These are phyloP conservation scores for Saccharum hybrid DNA, from an alignment of 202 grass and related monocot genomes.

Conservation along the genomic window DNA sequence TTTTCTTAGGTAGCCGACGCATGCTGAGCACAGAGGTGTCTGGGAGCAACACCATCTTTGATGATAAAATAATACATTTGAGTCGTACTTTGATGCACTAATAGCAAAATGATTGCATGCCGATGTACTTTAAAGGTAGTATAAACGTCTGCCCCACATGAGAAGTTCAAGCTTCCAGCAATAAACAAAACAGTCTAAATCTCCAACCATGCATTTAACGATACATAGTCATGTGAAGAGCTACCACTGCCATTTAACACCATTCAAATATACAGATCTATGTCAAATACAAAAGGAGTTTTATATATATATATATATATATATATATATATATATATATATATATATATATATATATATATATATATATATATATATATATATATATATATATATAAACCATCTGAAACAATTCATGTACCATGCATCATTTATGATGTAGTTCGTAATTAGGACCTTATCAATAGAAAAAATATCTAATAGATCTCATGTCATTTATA, in stretches of 20 bases:
- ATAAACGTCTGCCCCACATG: conserved; percentile 54
- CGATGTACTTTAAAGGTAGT: background rate
- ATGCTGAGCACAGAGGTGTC: no score
- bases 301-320: no score
- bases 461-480: background rate
- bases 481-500: background rate
- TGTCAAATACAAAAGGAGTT: background rate
- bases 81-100: conserved; percentile 31
- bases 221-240: background rate
- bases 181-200: conserved; percentile 11
- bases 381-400: no score
- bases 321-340: no score
- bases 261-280: background rate
- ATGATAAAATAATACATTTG: conserved; percentile 15
- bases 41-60: background rate
- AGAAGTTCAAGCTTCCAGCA: background rate
- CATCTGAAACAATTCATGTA: background rate
- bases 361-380: no score
- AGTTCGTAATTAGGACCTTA: background rate
- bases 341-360: no score
- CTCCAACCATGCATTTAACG: background rate
- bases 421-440: background rate
- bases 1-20: no score
- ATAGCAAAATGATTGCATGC: conserved; percentile 28
- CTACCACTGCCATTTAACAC: no score